Percentiles rank a stretch among this genome's conserved stretches.
Evolutionary conservation across 1,139 yeast genomes (phyloP).

Genomic region (Diutina ranongensis): DNA sequence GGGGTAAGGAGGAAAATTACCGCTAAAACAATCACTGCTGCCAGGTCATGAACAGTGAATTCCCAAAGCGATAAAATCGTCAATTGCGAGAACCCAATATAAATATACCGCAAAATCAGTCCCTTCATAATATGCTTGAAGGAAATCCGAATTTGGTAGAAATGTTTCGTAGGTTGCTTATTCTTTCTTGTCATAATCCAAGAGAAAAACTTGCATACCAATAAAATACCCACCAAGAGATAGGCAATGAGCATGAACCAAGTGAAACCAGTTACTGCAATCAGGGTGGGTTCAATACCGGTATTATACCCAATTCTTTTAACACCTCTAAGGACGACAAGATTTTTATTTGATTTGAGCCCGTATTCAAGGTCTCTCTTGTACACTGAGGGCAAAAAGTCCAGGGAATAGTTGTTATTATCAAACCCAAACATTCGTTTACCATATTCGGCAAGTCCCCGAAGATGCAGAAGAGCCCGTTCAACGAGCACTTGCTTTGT

Average conservation of each 20-base stretch:
- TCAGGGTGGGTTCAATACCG: conserved; percentile 58
- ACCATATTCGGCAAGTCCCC: conserved; percentile 16
- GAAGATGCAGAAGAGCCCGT: conserved; percentile 33
- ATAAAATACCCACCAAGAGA: conserved; percentile 31
- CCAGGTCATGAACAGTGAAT: conserved; percentile 56
- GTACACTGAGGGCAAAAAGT: not conserved
- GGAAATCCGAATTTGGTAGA: conserved; percentile 25
- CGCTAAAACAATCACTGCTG: conserved; percentile 66
- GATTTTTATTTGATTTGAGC: conserved; percentile 32
- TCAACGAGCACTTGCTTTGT: conserved; percentile 57
- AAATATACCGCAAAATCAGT: conserved; percentile 53
- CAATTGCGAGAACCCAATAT: conserved; percentile 68
- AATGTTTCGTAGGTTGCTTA: conserved; percentile 34
- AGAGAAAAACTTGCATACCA: conserved; percentile 37
- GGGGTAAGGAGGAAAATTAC: conserved; percentile 48
- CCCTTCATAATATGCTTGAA: conserved; percentile 56
- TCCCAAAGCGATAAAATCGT: conserved; percentile 65
- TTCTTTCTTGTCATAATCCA: conserved; percentile 32
- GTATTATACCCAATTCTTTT: conserved; percentile 60
- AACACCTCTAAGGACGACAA: conserved; percentile 62
- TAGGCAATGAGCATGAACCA: conserved; percentile 63
- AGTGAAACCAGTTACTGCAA: conserved; percentile 67
- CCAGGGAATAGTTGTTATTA: conserved; percentile 8
- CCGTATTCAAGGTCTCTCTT: conserved; percentile 22
- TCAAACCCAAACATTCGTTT: conserved; percentile 7